phyloP scores from a whole-genome alignment of 441 rosid species.

The Daphne laureola region DNA sequence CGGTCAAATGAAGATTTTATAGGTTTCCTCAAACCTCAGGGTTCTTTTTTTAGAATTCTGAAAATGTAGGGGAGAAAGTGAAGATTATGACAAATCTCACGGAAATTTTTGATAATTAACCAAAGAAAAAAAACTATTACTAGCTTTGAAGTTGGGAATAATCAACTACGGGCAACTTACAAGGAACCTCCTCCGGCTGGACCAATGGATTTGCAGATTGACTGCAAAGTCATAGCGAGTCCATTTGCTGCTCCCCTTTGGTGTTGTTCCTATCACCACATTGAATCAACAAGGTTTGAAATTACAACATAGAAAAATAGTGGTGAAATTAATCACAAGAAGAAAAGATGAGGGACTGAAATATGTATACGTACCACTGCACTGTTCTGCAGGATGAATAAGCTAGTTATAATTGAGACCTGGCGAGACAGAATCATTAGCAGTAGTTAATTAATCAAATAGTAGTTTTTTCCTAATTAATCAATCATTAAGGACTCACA shows the following conservation, averaged over 20 bases:
- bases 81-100: too few relatives aligned
- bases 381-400: constrained; percentile 63
- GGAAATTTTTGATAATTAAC: too few relatives aligned
- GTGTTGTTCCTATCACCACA: constrained; percentile 47
- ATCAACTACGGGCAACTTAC: constrained; percentile 10
- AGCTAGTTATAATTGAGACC: constrained; percentile 49
- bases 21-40: too few relatives aligned
- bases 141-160: background rate
- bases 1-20: too few relatives aligned
- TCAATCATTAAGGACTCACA: constrained; percentile 37
- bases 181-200: constrained; percentile 54
- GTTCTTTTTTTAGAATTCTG: too few relatives aligned
- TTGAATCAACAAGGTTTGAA: constrained; percentile 1
- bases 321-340: background rate
- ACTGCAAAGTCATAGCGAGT: constrained; percentile 61
- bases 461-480: too few relatives aligned
- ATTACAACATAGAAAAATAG: background rate
- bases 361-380: constrained; percentile 46
- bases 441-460: too few relatives aligned
- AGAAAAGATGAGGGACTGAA: background rate
- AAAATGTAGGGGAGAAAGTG: too few relatives aligned
- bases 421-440: constrained; percentile 13
- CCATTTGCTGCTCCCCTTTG: constrained; percentile 90
- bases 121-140: background rate
- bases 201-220: constrained; percentile 58